Evolutionary conservation across 106 monocot species (phyloP).

Genomic region (Allium cepa): DNA sequence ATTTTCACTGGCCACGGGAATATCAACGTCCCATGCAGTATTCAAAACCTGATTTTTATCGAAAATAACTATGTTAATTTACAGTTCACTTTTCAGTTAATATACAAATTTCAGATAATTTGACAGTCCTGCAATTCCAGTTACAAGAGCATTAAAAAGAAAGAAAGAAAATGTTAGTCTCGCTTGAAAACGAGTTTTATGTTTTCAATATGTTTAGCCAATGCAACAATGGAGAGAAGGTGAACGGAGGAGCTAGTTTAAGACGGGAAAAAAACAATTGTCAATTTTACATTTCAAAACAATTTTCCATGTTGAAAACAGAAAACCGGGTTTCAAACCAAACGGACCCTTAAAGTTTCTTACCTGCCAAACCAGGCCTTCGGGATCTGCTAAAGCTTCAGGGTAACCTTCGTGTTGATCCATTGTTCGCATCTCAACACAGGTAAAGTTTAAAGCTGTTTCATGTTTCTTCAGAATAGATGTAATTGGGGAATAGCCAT

Average conservation of each 20-base stretch:
- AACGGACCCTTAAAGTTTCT: background rate
- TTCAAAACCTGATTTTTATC: constrained; percentile 61
- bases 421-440: constrained; percentile 66
- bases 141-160: background rate
- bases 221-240: too few relatives aligned
- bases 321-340: background rate
- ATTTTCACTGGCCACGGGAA: constrained; percentile 85
- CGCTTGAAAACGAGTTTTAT: too few relatives aligned
- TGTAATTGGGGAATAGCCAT: constrained; percentile 83
- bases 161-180: background rate
- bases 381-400: constrained; percentile 85
- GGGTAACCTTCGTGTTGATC: constrained; percentile 78
- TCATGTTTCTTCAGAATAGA: constrained; percentile 62
- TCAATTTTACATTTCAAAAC: background rate
- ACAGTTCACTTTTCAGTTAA: background rate
- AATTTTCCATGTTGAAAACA: background rate
- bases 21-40: constrained; percentile 83
- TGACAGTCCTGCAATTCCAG: background rate
- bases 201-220: too few relatives aligned
- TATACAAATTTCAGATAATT: background rate
- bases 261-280: background rate
- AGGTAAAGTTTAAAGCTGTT: constrained; percentile 74
- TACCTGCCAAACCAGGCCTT: constrained; percentile 97
- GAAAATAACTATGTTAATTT: background rate
- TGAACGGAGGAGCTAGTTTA: too few relatives aligned